These are phyloP conservation scores for Pythium insidiosum DNA, from an alignment of 352 stramenopile genomes.

Conservation along the genomic window DNA sequence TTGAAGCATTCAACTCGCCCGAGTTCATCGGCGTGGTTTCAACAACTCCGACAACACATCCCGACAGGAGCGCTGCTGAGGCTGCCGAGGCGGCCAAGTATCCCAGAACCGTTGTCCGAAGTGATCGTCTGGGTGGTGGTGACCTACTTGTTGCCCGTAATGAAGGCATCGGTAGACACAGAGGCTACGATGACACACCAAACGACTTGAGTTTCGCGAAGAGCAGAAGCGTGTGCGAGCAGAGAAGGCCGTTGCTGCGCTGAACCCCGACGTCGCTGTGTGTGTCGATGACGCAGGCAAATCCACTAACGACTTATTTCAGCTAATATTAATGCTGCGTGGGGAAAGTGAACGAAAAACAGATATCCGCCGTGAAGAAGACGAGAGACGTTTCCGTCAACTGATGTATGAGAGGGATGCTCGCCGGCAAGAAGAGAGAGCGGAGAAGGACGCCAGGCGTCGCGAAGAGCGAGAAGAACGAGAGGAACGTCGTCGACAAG, in stretches of 20 bases:
- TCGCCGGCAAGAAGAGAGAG: not conserved
- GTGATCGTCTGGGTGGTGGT: not conserved
- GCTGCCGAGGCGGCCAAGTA: not conserved
- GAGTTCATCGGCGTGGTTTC: no score
- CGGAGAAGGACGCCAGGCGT: not conserved
- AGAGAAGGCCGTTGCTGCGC: not conserved
- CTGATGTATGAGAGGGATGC: no score
- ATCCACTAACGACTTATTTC: not conserved
- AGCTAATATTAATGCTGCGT: not conserved
- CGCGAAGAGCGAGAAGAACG: not conserved
- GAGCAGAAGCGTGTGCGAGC: not conserved
- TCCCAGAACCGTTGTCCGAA: not conserved
- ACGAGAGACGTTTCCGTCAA: not conserved
- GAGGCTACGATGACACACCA: not conserved
- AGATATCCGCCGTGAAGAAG: not conserved
- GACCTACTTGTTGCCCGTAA: not conserved
- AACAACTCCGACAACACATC: no score
- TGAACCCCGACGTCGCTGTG: no score
- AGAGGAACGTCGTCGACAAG: not conserved
- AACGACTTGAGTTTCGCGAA: not conserved
- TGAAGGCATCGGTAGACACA: not conserved
- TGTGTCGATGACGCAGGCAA: not conserved
- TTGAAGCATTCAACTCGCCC: no score
- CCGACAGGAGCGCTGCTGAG: no score
- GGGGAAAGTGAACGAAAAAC: not conserved